Evolutionary conservation across 306 rosid species (phyloP), one percentile per base, ranked within the genome.

Genomic region (Oxytropis ochrocephala): DNA sequence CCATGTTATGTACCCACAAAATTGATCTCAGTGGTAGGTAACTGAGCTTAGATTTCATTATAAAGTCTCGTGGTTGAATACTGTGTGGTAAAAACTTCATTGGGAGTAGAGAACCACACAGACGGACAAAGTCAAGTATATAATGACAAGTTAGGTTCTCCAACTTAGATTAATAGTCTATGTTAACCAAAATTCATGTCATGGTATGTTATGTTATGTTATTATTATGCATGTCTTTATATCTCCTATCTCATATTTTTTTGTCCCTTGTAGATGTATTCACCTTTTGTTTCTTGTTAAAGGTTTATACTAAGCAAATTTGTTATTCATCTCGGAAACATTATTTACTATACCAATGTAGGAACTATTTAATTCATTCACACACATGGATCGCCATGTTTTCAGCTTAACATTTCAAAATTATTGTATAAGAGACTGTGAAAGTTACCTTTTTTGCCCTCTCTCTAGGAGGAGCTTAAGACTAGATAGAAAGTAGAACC

Each of bases 211-310:
- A 24, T 24, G 29, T 24, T 24, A n/a, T n/a, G n/a, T n/a, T n/a
- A n/a, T n/a, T n/a, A 24, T 24, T 24, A 24, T 39, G 53, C 7
- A 13, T 52, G 46, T 79, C 65, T 48, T 56, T 54, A 18, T 43
- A 11, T 43, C 44, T 29, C 18, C 17, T 3, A 11, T 42, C 53
- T 33, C 27, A 6, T 6, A n/a, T 53, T 52, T 19, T 38, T 44
- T 78, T 69, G 75, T 78, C 83, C 54, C 58, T 65, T 74, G 41
- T 70, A 16, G 11, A 70, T 82, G 85, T 82, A 64, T 67, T 51
- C 29, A 78, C 59, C 69, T 43, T 70, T 58, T 78, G 86, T 82
- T 78, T 74, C 48, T 50, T 62, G 35, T 39, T 43, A n/a, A 11
- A 30, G 18, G 32, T 42, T 55, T 73, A 9, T 14, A 30, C 17